phyloP scores from a whole-genome alignment of 495 filamentous ascomycete genomes.

The Penicillium diatomitis region DNA sequence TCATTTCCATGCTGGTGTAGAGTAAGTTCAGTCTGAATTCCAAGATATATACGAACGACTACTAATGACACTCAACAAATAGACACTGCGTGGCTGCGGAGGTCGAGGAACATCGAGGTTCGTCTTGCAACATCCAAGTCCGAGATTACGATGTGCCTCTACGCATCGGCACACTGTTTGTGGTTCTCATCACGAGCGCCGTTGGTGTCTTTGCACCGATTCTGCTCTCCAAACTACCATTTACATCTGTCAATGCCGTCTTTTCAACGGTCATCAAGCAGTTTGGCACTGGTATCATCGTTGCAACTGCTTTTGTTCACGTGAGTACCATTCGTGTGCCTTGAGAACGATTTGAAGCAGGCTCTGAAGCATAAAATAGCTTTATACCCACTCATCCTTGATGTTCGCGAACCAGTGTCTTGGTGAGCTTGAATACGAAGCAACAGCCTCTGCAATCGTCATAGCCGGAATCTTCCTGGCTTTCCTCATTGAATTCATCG shows the following conservation, averaged over 20 bases:
- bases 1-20: constrained; percentile 59
- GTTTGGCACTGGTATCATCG: constrained; percentile 66
- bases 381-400: constrained; percentile 53
- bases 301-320: constrained; percentile 64
- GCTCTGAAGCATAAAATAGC: constrained; percentile 24
- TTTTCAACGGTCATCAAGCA: constrained; percentile 46
- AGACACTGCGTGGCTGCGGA: constrained; percentile 41
- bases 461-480: constrained; percentile 58
- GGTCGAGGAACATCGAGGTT: constrained; percentile 14
- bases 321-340: constrained; percentile 21
- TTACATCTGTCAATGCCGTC: constrained; percentile 32
- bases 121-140: constrained; percentile 33
- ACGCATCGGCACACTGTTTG: constrained; percentile 53
- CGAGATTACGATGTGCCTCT: constrained; percentile 51
- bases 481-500: constrained; percentile 51
- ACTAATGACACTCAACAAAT: constrained; percentile 1
- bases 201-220: constrained; percentile 40
- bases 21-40: constrained; percentile 28
- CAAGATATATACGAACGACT: background rate
- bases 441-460: constrained; percentile 49
- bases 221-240: constrained; percentile 24
- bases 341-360: background rate
- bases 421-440: constrained; percentile 50
- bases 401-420: constrained; percentile 59
- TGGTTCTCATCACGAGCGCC: constrained; percentile 42